A percentile compares a stretch with the other conserved stretches of the same genome.
phyloP scores from a whole-genome alignment of 495 filamentous ascomycete genomes.

The Aspergillus ostianus region DNA sequence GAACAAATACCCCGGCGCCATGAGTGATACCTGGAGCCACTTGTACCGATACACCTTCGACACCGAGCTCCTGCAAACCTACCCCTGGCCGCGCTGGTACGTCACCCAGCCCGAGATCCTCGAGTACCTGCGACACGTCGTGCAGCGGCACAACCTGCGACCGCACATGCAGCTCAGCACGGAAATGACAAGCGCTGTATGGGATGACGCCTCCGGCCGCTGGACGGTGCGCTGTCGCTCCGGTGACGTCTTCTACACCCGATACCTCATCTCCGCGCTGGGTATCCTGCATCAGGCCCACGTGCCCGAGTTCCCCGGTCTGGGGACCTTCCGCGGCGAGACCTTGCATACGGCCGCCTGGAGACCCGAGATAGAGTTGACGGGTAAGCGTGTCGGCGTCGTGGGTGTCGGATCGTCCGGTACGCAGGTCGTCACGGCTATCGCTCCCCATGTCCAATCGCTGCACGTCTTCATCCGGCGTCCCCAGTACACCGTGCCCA shows the following conservation, averaged over 20 bases:
- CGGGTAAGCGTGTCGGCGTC: slow-evolving; percentile 45
- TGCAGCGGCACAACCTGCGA: slow-evolving; percentile 20
- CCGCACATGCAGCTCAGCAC: slow-evolving; percentile 25
- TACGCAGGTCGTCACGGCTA: slow-evolving; percentile 35
- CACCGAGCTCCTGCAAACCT: slow-evolving; percentile 17
- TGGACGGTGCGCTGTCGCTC: slow-evolving; percentile 15
- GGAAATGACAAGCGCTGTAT: slow-evolving; percentile 16
- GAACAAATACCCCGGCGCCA: slow-evolving; percentile 28
- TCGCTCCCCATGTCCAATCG: slow-evolving; percentile 28
- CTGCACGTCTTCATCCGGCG: slow-evolving; percentile 47
- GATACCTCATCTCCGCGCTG: slow-evolving; percentile 20
- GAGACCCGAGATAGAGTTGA: slow-evolving; percentile 23
- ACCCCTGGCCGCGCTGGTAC: slow-evolving; percentile 21
- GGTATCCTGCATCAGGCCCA: slow-evolving; percentile 15
- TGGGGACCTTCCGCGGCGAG: slow-evolving; percentile 17
- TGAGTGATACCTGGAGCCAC: slow-evolving; percentile 15
- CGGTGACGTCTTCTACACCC: slow-evolving; percentile 7
- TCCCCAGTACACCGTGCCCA: slow-evolving; percentile 48
- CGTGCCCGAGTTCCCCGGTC: slow-evolving; percentile 32
- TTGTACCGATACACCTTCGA: slow-evolving; percentile 31
- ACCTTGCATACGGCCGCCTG: slow-evolving; percentile 27
- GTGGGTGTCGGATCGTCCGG: slow-evolving; percentile 47
- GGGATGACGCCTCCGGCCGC: slow-evolving; percentile 13
- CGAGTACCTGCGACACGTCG: slow-evolving; percentile 23
- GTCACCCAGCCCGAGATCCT: slow-evolving; percentile 22